phyloP scores from a whole-genome alignment of 2,329 filamentous ascomycete species.

The Exophiala dermatitidis region DNA sequence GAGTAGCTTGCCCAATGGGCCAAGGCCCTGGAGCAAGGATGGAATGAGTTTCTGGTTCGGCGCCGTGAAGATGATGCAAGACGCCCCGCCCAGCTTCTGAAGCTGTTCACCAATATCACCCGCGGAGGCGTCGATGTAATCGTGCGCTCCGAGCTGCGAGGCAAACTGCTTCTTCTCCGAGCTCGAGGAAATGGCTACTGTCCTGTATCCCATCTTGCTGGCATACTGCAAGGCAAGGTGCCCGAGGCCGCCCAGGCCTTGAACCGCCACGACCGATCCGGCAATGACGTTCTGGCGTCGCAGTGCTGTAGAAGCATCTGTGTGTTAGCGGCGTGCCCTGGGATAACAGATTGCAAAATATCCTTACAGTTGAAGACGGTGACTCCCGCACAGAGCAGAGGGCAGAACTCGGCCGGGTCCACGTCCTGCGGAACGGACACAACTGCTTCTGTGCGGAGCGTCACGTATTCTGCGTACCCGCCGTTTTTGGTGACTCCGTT shows the following conservation, averaged over 20 bases:
- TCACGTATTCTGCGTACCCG: conserved; percentile 48
- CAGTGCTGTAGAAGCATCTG: conserved; percentile 32
- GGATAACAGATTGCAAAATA: not conserved
- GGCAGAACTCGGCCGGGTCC: conserved; percentile 42
- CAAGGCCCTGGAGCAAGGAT: conserved; percentile 33
- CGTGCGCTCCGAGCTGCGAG: conserved; percentile 48
- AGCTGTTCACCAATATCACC: conserved; percentile 32
- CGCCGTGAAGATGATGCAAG: conserved; percentile 34
- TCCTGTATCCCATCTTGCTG: conserved; percentile 46
- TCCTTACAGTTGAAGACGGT: conserved; percentile 44
- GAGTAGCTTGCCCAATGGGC: conserved; percentile 33
- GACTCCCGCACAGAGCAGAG: conserved; percentile 46
- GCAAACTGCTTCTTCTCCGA: conserved; percentile 49
- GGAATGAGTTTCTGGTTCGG: conserved; percentile 33
- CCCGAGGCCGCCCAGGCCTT: conserved; percentile 48
- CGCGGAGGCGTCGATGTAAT: conserved; percentile 46
- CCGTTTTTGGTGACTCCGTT: conserved; percentile 63
- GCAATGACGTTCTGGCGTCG: conserved; percentile 42
- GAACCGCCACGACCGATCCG: conserved; percentile 45
- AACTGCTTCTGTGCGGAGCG: conserved; percentile 34
- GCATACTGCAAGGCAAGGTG: conserved; percentile 50
- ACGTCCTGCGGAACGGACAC: conserved; percentile 44
- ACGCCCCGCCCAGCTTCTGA: conserved; percentile 33
- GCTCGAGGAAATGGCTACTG: conserved; percentile 46
- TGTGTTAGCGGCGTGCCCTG: not conserved